Conservation (phyloP, 73 alveolate species). For the Paramecium sonneborni region DNA sequence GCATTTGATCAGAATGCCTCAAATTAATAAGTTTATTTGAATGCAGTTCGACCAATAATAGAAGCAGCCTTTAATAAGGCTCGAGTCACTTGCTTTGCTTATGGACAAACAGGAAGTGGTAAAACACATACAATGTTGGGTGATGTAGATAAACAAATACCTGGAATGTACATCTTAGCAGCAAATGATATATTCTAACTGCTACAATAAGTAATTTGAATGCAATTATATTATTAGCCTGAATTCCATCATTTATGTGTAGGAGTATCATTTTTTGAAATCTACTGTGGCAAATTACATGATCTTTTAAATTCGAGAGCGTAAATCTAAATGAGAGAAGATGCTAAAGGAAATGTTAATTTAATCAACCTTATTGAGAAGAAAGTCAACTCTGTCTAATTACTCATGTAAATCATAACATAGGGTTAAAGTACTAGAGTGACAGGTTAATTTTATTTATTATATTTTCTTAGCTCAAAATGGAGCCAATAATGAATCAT, state of each 20-base stretch:
- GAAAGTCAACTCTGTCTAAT: constrained; percentile 75
- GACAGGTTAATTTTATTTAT: constrained; percentile 9
- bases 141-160: constrained; percentile 81
- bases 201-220: constrained; percentile 74
- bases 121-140: constrained; percentile 99
- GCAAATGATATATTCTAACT: constrained; percentile 91
- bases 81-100: constrained; percentile 95
- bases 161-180: constrained; percentile 99
- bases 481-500: constrained; percentile 58
- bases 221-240: constrained; percentile 51
- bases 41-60: constrained; percentile 81
- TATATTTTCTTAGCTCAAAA: neutral
- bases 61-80: constrained; percentile 88
- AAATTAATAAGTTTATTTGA: constrained; percentile 68
- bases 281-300: constrained; percentile 99
- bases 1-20: constrained; percentile 77
- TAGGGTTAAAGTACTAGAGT: constrained; percentile 75
- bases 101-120: constrained; percentile 98
- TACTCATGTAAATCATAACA: constrained; percentile 78
- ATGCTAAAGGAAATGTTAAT: constrained; percentile 97
- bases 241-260: constrained; percentile 78
- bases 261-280: constrained; percentile 98
- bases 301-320: constrained; percentile 96
- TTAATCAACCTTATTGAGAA: constrained; percentile 93
- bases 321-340: constrained; percentile 95